Base-by-base conservation (phyloP, 2,329 filamentous ascomycete genomes). In the Neopestalotiopsis clavispora region DNA sequence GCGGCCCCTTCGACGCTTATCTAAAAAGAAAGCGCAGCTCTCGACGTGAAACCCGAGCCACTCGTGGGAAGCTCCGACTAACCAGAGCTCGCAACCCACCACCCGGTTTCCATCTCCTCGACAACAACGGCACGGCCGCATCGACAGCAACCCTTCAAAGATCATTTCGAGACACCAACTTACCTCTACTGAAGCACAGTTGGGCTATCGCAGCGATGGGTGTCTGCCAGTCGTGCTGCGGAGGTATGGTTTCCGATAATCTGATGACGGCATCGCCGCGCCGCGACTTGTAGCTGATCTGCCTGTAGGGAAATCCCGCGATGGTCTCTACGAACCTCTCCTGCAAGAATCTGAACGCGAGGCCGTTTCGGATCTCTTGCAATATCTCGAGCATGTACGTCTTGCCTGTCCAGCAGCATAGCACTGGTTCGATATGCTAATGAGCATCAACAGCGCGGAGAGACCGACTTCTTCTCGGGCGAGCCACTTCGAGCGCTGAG, bases 401-500 rank as follows among this genome's bases (percentile, higher is more conserved):
- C 67, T 66, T 67, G 14, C 6, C 64, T 62, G 6, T 42, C 59
- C 34, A 3, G 6, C 32, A 68, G 56, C 78, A 85, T 78, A 83
- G 75, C 67, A 57, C 63, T 64, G 69, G 70, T 70, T 14, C 12
- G 13, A 14, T 59, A 59, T 30, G 30, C 30, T 34, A 34, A 62
- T 34, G 17, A 34, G 7, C 32, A 34, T 20, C n/a, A 17, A 34
- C 80, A 98, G 96, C 92, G 96, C 79, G 92, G 91, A 78, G 96
- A 99, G 81, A 98, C 95, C 76, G 95, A 99, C 82, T 99, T 99
- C 89, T 99, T 99, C 83, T 92, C 93, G 49, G 96, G 96, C 82
- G 95, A 98, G 78, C 96, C 96, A 60, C 90, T 99, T 69, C 92
- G 93, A 82, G 95, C 96, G 60, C 85, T 99, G 68, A 98, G 94